These are phyloP conservation scores for Globisporangium perplexum DNA, from an alignment of 352 stramenopile species.

Conservation along the genomic window DNA sequence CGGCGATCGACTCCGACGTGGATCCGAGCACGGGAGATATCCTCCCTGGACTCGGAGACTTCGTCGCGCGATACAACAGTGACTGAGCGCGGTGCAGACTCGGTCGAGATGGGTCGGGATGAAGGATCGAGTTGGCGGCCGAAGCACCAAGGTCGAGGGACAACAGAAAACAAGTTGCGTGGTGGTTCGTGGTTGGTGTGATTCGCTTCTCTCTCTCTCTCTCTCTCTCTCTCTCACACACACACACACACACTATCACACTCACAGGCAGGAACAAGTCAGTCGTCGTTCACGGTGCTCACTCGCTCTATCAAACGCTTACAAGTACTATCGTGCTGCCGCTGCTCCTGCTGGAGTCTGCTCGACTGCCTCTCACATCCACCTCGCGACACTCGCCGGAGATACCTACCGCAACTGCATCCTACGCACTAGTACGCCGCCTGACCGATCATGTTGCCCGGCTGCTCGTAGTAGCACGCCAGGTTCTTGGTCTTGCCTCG, in stretches of 20 bases:
- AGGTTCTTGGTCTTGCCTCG: constrained; percentile 10
- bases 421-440: constrained; percentile 5
- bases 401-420: background rate
- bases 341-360: background rate
- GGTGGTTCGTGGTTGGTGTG: no score
- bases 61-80: constrained; percentile 36
- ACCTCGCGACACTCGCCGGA: background rate
- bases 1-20: constrained; percentile 27
- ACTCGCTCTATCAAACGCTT: no score
- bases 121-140: no score
- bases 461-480: constrained; percentile 15
- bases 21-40: constrained; percentile 18
- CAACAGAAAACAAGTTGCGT: no score
- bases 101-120: background rate
- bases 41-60: constrained; percentile 33
- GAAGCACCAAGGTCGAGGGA: no score
- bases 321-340: background rate
- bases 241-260: no score
- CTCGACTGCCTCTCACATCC: background rate
- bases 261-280: no score
- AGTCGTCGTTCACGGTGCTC: no score
- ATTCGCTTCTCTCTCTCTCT: no score
- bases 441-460: constrained; percentile 8
- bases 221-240: no score
- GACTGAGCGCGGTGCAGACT: background rate